Conservation (phyloP, 2,329 filamentous ascomycete species). For the Xylaria sp. region DNA sequence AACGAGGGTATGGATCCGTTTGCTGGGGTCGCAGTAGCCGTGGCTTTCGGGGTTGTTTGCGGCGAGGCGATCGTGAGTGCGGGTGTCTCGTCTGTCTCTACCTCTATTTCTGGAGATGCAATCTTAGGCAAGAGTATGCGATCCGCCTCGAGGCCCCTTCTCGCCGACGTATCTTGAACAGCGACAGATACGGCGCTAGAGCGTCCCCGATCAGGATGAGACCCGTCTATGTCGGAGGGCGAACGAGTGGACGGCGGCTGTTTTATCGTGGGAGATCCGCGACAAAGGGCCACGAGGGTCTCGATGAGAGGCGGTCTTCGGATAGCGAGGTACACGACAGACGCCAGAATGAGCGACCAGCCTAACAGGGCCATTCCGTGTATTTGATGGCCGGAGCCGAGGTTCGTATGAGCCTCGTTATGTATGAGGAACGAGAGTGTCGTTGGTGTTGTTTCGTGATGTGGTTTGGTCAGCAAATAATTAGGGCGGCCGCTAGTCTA, state of each 20-base stretch:
- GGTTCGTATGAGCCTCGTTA: background rate
- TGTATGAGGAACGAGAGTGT: background rate
- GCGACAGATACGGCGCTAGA: constrained; percentile 22
- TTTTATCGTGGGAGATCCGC: constrained; percentile 44
- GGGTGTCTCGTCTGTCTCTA: constrained; percentile 41
- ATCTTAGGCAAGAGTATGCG: constrained; percentile 52
- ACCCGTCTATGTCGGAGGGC: background rate
- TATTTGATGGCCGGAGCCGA: background rate
- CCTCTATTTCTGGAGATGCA: constrained; percentile 38
- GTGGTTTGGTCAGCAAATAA: constrained; percentile 16
- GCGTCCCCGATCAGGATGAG: constrained; percentile 24
- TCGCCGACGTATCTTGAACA: constrained; percentile 12
- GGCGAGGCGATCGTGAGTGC: constrained; percentile 25
- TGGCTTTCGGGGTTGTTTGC: constrained; percentile 65
- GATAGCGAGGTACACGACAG: constrained; percentile 66
- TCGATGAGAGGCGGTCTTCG: constrained; percentile 63
- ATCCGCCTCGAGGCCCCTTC: constrained; percentile 37
- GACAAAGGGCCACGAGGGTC: constrained; percentile 52
- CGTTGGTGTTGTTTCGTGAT: background rate
- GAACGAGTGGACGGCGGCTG: constrained; percentile 40
- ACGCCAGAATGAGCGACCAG: constrained; percentile 70
- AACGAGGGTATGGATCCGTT: constrained; percentile 56
- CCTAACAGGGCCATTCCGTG: constrained; percentile 65
- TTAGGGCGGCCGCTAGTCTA: background rate
- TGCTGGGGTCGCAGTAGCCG: constrained; percentile 41